phyloP scores from a whole-genome alignment of 2,329 filamentous ascomycete genomes.

The Aplosporella prunicola region DNA sequence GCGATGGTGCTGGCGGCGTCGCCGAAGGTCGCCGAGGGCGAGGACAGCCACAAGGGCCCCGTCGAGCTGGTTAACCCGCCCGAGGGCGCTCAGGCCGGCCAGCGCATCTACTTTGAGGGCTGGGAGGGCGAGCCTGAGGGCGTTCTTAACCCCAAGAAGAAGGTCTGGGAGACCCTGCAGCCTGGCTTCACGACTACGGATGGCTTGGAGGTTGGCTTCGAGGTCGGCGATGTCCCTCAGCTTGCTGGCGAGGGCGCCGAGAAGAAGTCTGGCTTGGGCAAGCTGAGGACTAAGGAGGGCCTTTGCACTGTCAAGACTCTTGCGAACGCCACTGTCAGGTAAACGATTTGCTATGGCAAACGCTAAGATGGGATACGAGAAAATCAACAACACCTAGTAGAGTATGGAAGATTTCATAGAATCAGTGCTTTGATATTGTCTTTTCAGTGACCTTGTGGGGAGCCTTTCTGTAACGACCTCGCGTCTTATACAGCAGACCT shows the following conservation, averaged over 20 bases:
- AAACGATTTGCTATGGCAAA: no score
- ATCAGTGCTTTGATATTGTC: no score
- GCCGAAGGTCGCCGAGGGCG: conserved; percentile 71
- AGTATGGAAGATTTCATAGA: no score
- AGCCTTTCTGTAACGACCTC: no score
- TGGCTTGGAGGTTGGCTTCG: conserved; percentile 72
- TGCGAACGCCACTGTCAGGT: conserved; percentile 74
- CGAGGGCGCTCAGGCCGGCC: conserved; percentile 66
- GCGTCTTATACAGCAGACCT: no score
- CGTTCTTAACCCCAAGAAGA: conserved; percentile 97
- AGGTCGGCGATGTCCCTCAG: conserved; percentile 66
- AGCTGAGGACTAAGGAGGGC: conserved; percentile 69
- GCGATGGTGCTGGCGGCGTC: conserved; percentile 96
- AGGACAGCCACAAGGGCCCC: conserved; percentile 75
- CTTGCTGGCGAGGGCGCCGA: conserved; percentile 58
- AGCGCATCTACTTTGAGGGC: conserved; percentile 86
- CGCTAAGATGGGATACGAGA: no score
- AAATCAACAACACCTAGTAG: no score
- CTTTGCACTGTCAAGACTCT: conserved; percentile 76
- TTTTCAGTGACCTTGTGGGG: no score
- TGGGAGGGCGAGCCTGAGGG: conserved; percentile 90
- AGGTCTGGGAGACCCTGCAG: conserved; percentile 96
- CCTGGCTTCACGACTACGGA: conserved; percentile 90
- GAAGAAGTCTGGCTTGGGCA: conserved; percentile 46
- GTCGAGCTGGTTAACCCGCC: conserved; percentile 89